phyloP scores from a whole-genome alignment of 768 basidiomycete genomes.

The Paxillus rubicundulus region DNA sequence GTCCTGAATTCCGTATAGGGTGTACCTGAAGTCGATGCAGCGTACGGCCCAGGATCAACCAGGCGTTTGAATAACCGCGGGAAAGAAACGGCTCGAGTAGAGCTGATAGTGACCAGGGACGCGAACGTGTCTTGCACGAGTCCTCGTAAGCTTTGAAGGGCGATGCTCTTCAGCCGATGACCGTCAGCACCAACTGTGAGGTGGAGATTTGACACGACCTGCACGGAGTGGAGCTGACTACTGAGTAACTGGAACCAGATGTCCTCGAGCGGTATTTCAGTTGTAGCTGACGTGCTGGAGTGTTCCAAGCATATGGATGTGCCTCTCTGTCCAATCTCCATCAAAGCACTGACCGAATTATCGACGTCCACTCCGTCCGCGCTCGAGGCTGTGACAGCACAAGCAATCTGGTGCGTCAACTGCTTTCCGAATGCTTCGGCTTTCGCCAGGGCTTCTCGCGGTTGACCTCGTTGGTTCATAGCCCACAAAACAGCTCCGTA shows the following conservation, averaged over 20 bases:
- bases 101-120: conserved; percentile 79
- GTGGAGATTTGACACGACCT: conserved; percentile 54
- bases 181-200: conserved; percentile 19
- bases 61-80: conserved; percentile 90
- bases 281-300: conserved; percentile 44
- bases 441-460: conserved; percentile 63
- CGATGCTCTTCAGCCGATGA: conserved; percentile 19
- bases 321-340: conserved; percentile 57
- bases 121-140: conserved; percentile 85
- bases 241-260: conserved; percentile 87
- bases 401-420: conserved; percentile 45
- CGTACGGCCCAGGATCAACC: conserved; percentile 64
- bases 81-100: conserved; percentile 80
- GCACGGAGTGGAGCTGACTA: conserved; percentile 78
- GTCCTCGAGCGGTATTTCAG: conserved; percentile 62
- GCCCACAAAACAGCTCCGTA: conserved; percentile 85
- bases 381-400: conserved; percentile 30
- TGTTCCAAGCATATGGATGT: conserved; percentile 69
- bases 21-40: conserved; percentile 50
- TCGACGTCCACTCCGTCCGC: conserved; percentile 24
- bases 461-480: conserved; percentile 59
- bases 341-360: conserved; percentile 47
- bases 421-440: conserved; percentile 57
- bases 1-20: conserved; percentile 89
- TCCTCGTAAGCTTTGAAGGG: conserved; percentile 55